phyloP scores from a whole-genome alignment of 441 rosid species.

The Gossypium gossypioides region DNA sequence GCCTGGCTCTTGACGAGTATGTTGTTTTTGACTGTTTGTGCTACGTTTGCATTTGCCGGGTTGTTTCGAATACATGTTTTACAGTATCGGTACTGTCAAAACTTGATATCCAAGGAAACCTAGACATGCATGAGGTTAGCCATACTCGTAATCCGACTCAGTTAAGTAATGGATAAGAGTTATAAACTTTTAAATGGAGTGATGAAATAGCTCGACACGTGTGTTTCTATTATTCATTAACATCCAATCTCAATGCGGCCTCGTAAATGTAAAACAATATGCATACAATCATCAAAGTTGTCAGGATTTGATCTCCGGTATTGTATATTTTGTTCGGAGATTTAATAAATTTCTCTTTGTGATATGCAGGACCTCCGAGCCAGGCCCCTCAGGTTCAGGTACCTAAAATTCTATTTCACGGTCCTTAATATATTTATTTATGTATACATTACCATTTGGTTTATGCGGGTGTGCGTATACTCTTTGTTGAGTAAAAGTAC shows the following conservation, averaged over 20 bases:
- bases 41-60: not conserved
- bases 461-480: too few species aligned
- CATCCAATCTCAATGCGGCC: not conserved
- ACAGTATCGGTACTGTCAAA: not conserved
- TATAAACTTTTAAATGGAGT: not conserved
- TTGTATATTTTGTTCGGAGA: not conserved
- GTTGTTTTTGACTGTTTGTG: not conserved
- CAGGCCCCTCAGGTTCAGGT: constrained; percentile 27
- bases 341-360: constrained; percentile 12
- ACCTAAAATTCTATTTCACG: constrained; percentile 4
- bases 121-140: not conserved
- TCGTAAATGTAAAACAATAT: not conserved
- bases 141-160: not conserved
- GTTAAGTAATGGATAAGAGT: not conserved
- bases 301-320: not conserved
- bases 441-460: not conserved
- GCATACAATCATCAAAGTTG: not conserved
- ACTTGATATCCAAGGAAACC: not conserved
- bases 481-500: too few species aligned
- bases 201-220: not conserved
- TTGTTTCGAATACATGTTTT: not conserved
- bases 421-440: not conserved
- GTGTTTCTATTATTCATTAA: not conserved
- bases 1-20: not conserved
- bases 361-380: constrained; percentile 30